phyloP scores from a whole-genome alignment of 495 filamentous ascomycete genomes.

The Saxophila tyrrhenica region DNA sequence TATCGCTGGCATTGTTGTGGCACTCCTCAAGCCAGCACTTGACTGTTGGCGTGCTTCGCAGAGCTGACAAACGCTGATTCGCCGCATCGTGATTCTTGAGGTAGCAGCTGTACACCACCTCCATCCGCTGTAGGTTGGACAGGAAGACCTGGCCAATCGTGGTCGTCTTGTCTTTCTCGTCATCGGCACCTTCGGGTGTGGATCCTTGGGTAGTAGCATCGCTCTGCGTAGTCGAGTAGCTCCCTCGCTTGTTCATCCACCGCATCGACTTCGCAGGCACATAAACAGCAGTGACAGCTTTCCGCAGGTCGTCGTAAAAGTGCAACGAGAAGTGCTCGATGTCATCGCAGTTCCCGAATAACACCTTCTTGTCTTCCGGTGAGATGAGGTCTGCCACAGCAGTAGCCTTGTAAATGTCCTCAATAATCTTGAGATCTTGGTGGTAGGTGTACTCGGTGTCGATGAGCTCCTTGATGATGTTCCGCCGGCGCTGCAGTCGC shows the following conservation, averaged over 20 bases:
- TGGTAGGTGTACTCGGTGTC: conserved; percentile 83
- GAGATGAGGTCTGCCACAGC: conserved; percentile 72
- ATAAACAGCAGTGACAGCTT: conserved; percentile 65
- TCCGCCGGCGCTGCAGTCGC: conserved; percentile 51
- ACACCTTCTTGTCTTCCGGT: conserved; percentile 65
- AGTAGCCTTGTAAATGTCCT: conserved; percentile 95
- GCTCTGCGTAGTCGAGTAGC: conserved; percentile 37
- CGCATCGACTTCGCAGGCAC: conserved; percentile 45
- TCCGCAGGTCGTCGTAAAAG: conserved; percentile 68
- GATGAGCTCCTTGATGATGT: conserved; percentile 79
- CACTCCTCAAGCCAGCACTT: conserved; percentile 89
- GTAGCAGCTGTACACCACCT: conserved; percentile 74
- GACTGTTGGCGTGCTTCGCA: conserved; percentile 64
- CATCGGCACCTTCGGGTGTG: conserved; percentile 26
- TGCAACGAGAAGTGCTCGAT: conserved; percentile 69
- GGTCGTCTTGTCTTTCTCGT: conserved; percentile 66
- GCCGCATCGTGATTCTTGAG: conserved; percentile 78
- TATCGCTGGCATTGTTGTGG: conserved; percentile 70
- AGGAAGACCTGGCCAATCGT: conserved; percentile 69
- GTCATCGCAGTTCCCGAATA: conserved; percentile 84
- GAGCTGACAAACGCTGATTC: conserved; percentile 59
- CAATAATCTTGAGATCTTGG: conserved; percentile 87
- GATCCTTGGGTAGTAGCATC: conserved; percentile 29
- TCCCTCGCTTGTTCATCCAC: conserved; percentile 45
- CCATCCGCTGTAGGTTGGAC: conserved; percentile 61